Base-by-base conservation (phyloP, 352 stramenopile species). In the Phytophthora uliginosa region DNA sequence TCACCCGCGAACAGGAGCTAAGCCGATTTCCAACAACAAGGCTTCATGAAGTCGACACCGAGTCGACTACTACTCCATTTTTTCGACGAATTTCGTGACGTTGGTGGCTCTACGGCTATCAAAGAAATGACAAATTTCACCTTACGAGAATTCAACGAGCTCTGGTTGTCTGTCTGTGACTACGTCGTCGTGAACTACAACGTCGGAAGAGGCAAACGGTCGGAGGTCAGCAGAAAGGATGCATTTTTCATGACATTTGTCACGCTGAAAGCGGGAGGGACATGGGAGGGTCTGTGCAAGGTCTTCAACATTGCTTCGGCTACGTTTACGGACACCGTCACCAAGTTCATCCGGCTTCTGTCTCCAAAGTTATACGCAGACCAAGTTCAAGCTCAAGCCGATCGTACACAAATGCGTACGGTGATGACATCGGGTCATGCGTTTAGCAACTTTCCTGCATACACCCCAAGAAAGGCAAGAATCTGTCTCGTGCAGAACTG, bases 91-190 rank as follows among this genome's bases (percentile, higher is more conserved):
- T 48, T 48, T 48, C 15, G 15, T 18, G 40, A 48, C 18, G 7
- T 48, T 20, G 17, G 13, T 48, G 40, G 40, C 5, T 20, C 40
- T 3, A 9, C 13, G 13, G 40, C 40, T 15, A 61, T 61, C 38
- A 54, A 69, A 17, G 51, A 36, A 1, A 69, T 62, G 61, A 60
- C 36, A 0, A 62, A 55, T 18, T 60, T 58, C 26, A 34, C 36
- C 4, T 22, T 52, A 2, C 17, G 51, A 20, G 61, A 59, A 18
- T 59, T 63, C 31, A 58, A 63, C 33, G 53, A 63, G 5, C 53
- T 69, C 7, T 69, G 62, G 53, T 7, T 70, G 1, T 36, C 33
- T 18, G 17, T 67, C 24, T 34, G 50, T 1, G 60, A 67, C 17
- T 22, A 60, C 22, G 17, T 20, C 17, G 17, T 7, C 12, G 15